Conservation (phyloP, 805 yeast species). For the Zygosaccharomyces siamensis region DNA sequence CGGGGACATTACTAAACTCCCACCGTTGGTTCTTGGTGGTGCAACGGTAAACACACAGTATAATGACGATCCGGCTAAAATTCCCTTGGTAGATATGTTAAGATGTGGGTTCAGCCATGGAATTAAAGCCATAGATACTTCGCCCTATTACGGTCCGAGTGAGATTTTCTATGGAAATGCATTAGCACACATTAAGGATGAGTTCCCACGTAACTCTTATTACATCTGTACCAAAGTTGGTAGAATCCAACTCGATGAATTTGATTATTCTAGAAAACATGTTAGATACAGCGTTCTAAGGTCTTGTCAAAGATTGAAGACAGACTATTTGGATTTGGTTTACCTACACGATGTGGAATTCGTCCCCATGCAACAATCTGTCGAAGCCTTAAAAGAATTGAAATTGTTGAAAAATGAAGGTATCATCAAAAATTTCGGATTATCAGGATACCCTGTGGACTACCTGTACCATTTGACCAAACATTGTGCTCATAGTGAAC, state of each 20-base stretch:
- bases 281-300: constrained; percentile 61
- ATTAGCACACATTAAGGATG: constrained; percentile 37
- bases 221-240: constrained; percentile 85
- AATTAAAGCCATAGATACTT: constrained; percentile 76
- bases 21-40: constrained; percentile 73
- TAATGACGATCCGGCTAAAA: constrained; percentile 56
- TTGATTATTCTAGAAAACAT: constrained; percentile 63
- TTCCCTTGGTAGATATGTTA: constrained; percentile 58
- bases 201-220: constrained; percentile 54
- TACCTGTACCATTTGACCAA: constrained; percentile 53
- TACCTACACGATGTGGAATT: constrained; percentile 90
- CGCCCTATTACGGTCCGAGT: constrained; percentile 91
- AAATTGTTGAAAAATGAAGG: constrained; percentile 60
- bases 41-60: constrained; percentile 83
- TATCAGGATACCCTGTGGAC: constrained; percentile 83
- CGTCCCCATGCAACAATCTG: constrained; percentile 48
- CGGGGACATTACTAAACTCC: constrained; percentile 39
- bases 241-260: constrained; percentile 58
- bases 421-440: constrained; percentile 58
- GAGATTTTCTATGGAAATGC: constrained; percentile 72
- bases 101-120: constrained; percentile 60
- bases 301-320: constrained; percentile 60
- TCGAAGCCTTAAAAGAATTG: constrained; percentile 61
- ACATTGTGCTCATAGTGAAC: constrained; percentile 30
- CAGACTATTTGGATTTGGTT: constrained; percentile 71